Conservation (phyloP, 2,329 filamentous ascomycete genomes). For the Tolypocladium amazonense region DNA sequence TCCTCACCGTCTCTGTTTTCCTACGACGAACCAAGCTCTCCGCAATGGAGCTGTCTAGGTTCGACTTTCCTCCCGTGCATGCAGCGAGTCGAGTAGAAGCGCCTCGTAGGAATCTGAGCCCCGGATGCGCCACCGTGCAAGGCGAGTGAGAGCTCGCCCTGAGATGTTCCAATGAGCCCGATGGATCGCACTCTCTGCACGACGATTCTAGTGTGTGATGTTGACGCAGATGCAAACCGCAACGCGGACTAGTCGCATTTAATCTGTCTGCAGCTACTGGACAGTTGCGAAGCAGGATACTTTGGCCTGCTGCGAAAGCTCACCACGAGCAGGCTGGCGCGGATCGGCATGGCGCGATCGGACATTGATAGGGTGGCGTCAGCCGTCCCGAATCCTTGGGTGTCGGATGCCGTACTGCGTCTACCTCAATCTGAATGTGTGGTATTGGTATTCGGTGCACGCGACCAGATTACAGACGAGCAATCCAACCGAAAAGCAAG, state of each 20-base stretch:
- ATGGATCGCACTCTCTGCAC: not conserved
- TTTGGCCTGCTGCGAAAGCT: not conserved
- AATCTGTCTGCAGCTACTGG: not conserved
- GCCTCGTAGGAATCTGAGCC: not conserved
- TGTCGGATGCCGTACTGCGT: not conserved
- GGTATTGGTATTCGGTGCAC: not conserved
- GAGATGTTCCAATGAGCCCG: not conserved
- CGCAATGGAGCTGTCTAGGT: not conserved
- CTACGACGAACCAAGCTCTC: not conserved
- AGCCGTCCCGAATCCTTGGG: not conserved
- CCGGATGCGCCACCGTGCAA: not conserved
- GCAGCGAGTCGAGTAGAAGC: not conserved
- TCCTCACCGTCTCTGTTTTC: not conserved
- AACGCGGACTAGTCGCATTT: not conserved
- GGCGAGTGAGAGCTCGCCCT: not conserved
- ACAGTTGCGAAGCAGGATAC: not conserved
- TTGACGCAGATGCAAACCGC: not conserved
- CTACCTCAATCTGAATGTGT: not conserved
- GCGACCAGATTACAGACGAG: not conserved
- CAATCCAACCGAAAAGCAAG: not conserved
- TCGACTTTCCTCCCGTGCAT: not conserved
- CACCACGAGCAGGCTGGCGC: not conserved
- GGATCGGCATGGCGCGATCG: not conserved
- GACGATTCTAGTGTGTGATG: not conserved
- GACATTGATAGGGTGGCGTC: not conserved